phyloP scores from a whole-genome alignment of 495 filamentous ascomycete genomes.

The Penicillium subrubescens region DNA sequence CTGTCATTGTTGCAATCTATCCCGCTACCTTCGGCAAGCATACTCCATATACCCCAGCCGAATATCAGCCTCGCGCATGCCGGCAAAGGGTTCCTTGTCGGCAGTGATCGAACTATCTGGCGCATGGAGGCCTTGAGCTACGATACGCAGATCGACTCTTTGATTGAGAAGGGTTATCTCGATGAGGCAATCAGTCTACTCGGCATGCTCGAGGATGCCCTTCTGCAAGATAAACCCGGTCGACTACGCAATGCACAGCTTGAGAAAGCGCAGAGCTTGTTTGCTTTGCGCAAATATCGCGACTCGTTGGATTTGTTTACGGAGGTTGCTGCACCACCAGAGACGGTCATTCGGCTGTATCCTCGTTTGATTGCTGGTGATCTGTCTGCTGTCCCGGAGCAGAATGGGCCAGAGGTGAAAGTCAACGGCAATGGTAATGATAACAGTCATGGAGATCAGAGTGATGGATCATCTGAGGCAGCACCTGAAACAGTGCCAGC shows the following conservation, averaged over 20 bases:
- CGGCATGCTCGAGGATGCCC: slow-evolving; percentile 86
- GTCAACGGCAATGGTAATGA: slow-evolving; percentile 40
- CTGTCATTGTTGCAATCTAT: slow-evolving; percentile 85
- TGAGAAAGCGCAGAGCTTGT: slow-evolving; percentile 83
- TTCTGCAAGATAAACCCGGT: slow-evolving; percentile 80
- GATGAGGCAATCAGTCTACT: slow-evolving; percentile 94
- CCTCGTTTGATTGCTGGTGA: slow-evolving; percentile 83
- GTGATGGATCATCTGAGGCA: slow-evolving; percentile 31
- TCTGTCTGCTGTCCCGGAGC: slow-evolving; percentile 58
- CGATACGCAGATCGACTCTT: slow-evolving; percentile 83
- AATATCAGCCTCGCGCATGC: slow-evolving; percentile 91
- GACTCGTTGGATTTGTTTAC: slow-evolving; percentile 92
- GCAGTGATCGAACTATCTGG: slow-evolving; percentile 89
- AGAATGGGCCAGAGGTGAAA: slow-evolving; percentile 47
- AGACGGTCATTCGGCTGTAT: slow-evolving; percentile 83
- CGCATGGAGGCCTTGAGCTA: slow-evolving; percentile 94
- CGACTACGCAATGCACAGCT: slow-evolving; percentile 82
- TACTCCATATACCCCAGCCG: slow-evolving; percentile 90
- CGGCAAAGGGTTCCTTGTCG: slow-evolving; percentile 90
- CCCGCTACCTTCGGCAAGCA: slow-evolving; percentile 72
- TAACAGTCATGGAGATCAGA: slow-evolving; percentile 12
- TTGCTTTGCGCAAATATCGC: slow-evolving; percentile 78
- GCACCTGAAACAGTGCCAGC: slow-evolving; percentile 10
- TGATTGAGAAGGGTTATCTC: slow-evolving; percentile 72
- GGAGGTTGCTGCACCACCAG: slow-evolving; percentile 83